These are phyloP conservation scores for Hypoxylon subgilvum DNA, from an alignment of 495 filamentous ascomycete genomes.

Conservation along the genomic window DNA sequence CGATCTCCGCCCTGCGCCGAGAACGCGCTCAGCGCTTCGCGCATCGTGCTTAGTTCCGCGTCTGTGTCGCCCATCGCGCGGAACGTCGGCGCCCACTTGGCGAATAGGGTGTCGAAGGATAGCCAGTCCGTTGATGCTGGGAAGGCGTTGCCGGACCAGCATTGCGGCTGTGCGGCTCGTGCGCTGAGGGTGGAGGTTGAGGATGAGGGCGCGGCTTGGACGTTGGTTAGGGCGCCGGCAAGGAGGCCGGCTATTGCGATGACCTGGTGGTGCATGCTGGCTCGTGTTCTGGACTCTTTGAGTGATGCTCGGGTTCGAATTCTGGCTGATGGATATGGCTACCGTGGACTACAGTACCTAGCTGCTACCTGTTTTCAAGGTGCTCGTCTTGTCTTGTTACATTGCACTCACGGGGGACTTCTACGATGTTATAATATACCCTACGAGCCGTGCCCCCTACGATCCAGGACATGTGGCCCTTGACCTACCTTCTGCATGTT, in stretches of 20 bases:
- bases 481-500: not conserved
- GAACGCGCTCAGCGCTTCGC: not conserved
- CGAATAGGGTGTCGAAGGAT: conserved; percentile 12
- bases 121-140: conserved; percentile 3
- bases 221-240: not conserved
- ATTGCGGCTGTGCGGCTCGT: not conserved
- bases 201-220: not conserved
- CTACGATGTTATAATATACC: not conserved
- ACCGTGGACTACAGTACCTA: not conserved
- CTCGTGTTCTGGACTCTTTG: not conserved
- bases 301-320: too few relatives aligned
- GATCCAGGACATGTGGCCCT: not conserved
- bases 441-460: not conserved
- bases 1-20: conserved; percentile 2
- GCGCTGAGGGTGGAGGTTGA: not conserved
- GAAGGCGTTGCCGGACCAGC: conserved; percentile 10
- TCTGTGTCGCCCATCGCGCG: not conserved
- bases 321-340: too few relatives aligned
- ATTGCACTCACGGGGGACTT: not conserved
- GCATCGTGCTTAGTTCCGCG: not conserved
- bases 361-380: too few relatives aligned
- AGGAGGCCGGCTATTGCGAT: not conserved
- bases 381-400: not conserved
- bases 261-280: not conserved
- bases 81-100: conserved; percentile 3